Evolutionary conservation across 202 grass and related monocot genomes (phyloP), one percentile per base, ranked within the genome.

Genomic region (Hordeum pubiflorum): DNA sequence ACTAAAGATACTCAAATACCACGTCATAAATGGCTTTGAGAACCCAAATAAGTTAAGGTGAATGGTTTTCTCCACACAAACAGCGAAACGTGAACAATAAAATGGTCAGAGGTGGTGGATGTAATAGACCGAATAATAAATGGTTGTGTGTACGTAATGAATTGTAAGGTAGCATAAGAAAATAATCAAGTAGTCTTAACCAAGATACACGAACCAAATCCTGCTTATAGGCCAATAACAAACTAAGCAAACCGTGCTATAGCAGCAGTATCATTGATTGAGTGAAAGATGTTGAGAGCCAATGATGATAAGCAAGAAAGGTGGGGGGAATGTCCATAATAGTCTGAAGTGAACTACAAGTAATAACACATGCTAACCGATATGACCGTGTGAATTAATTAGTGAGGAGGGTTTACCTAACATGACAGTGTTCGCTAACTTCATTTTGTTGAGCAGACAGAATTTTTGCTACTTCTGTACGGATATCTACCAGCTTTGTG

Each of bases 301-400:
- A 80, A 10, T 27, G 22, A 43, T 41, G 17, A 48, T 44, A 55
- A 15, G 15, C 31, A 56, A 46, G 38, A 76, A 43, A 26, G 26
- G 66, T 33, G 67, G 2, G 57, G 58, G 4, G 66, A 61, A 14
- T 15, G 24, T 18, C 22, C 39, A 7, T 39, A 20, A 4, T 21
- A 63, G 81, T 34, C 33, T 81, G 66, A 65, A 80, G 10, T 65
- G 63, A 38, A 60, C 55, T 63, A 24, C 41, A 63, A 37, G 43
- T 29, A 72, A 33, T 11, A 21, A 7, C 46, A 2, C 36, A 50
- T 77, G n/a, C 50, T 56, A 57, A 58, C 44, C 24, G 58, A 38
- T 87, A 58, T 29, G 58, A 79, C 57, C 54, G 36, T 59, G 58
- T 26, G 31, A 68, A 59, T 18, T 79, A 13, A 24, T 55, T 67